phyloP scores from a whole-genome alignment of 345 rosid genomes.

The Melastoma malabathricum region DNA sequence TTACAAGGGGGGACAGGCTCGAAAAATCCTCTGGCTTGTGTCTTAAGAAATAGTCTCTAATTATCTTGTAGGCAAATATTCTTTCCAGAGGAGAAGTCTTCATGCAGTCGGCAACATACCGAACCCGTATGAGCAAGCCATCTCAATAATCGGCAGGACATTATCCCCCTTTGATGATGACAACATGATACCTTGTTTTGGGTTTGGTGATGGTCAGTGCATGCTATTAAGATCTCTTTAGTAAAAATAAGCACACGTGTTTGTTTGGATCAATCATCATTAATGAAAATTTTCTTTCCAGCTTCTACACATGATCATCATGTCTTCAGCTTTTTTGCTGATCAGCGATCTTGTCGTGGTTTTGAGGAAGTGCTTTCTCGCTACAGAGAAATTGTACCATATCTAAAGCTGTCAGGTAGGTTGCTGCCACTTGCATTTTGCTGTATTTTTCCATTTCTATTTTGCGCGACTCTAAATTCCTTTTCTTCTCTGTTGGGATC shows the following conservation, averaged over 20 bases:
- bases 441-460: background rate
- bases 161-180: slow-evolving; percentile 91
- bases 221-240: slow-evolving; percentile 17
- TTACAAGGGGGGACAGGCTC: background rate
- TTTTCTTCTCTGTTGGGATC: background rate
- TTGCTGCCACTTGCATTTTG: background rate
- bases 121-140: slow-evolving; percentile 91
- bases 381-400: slow-evolving; percentile 67
- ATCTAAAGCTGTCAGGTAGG: slow-evolving; percentile 63
- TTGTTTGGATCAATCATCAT: slow-evolving; percentile 69
- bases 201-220: slow-evolving; percentile 93
- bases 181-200: slow-evolving; percentile 89
- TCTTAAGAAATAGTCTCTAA: background rate
- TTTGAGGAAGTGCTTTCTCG: slow-evolving; percentile 66
- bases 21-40: background rate
- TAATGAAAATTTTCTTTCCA: slow-evolving; percentile 17
- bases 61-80: slow-evolving; percentile 44
- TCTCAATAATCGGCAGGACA: slow-evolving; percentile 80
- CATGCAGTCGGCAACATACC: slow-evolving; percentile 47
- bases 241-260: slow-evolving; percentile 9
- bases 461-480: background rate
- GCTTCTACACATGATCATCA: slow-evolving; percentile 65
- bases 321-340: slow-evolving; percentile 72
- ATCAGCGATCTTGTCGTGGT: slow-evolving; percentile 47
- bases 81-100: slow-evolving; percentile 71